phyloP scores from a whole-genome alignment of 2,329 filamentous ascomycete genomes.

The Endocalyx cinctus region DNA sequence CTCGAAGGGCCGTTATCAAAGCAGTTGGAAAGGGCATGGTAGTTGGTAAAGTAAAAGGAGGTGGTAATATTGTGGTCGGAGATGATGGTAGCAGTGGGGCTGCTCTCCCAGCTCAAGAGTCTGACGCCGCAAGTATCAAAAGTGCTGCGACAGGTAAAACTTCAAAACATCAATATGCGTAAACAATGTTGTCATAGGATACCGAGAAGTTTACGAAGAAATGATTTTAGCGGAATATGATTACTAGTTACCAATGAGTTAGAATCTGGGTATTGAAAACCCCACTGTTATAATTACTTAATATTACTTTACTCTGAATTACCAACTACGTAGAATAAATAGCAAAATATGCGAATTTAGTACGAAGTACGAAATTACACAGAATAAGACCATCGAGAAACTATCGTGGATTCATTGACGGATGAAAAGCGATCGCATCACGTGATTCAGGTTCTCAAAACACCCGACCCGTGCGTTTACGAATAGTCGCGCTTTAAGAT shows the following conservation, averaged over 20 bases:
- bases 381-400: not conserved
- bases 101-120: constrained; percentile 3
- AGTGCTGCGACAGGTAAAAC: not conserved
- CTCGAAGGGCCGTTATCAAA: constrained; percentile 83
- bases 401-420: not conserved
- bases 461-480: no score
- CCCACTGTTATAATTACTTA: not conserved
- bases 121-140: not conserved
- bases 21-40: constrained; percentile 97
- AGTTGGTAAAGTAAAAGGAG: constrained; percentile 72
- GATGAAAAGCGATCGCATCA: not conserved
- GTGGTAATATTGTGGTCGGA: constrained; percentile 69
- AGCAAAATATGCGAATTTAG: no score
- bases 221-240: no score
- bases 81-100: constrained; percentile 44
- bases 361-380: no score
- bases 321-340: not conserved
- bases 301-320: not conserved
- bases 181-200: not conserved
- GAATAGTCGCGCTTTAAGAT: no score
- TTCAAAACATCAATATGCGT: not conserved
- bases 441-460: no score
- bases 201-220: not conserved
- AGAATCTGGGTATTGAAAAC: not conserved
- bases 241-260: no score